These are phyloP conservation scores for Heliamphora pulchella DNA, from an alignment of 179 eudicot genomes.

Conservation along the genomic window DNA sequence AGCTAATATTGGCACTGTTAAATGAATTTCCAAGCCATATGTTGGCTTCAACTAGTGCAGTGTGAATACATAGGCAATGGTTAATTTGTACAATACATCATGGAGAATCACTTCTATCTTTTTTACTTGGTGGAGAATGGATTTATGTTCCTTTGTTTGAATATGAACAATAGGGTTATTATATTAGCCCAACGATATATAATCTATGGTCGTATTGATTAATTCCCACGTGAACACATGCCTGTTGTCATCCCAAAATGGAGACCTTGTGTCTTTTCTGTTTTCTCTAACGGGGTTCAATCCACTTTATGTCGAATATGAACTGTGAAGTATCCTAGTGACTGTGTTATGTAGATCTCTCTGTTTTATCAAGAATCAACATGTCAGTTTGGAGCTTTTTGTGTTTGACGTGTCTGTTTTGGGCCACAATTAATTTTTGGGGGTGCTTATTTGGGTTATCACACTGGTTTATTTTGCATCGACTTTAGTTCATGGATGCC, in stretches of 20 bases:
- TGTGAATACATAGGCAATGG: neutral
- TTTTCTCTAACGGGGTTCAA: neutral
- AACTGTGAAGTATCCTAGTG: conserved; percentile 10
- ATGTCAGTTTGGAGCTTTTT: neutral
- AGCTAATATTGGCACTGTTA: neutral
- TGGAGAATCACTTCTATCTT: no score
- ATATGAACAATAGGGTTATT: neutral
- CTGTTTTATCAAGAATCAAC: neutral
- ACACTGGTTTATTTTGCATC: neutral
- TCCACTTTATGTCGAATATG: neutral
- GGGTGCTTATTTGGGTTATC: neutral
- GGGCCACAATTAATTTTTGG: neutral
- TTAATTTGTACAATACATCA: neutral
- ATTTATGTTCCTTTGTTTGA: neutral
- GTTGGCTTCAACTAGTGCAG: neutral
- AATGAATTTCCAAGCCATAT: conserved; percentile 1
- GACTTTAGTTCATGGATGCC: conserved; percentile 68
- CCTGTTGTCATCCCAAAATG: neutral
- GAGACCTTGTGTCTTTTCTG: neutral
- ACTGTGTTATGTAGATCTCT: neutral
- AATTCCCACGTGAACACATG: neutral
- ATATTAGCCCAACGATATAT: neutral
- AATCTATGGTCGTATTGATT: neutral
- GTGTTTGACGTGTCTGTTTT: neutral
- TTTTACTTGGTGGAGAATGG: neutral